These are phyloP conservation scores for Amaranthus tricolor DNA, from an alignment of 179 eudicot genomes.

Conservation along the genomic window DNA sequence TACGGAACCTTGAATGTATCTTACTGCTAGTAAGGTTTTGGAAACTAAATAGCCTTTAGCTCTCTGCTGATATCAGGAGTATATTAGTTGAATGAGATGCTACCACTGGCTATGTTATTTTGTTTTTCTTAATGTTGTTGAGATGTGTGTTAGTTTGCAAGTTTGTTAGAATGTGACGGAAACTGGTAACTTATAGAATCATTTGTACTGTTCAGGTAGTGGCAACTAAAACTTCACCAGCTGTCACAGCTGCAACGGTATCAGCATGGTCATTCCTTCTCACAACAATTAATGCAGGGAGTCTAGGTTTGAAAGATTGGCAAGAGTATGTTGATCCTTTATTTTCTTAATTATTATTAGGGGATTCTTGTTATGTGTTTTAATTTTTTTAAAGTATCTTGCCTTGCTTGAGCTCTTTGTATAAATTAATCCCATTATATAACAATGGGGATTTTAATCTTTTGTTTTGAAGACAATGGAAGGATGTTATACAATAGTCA, in stretches of 20 bases:
- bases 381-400: neutral
- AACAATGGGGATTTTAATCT: neutral
- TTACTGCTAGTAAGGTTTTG: neutral
- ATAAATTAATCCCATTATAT: neutral
- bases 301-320: conserved; percentile 62
- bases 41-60: neutral
- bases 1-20: neutral
- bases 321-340: conserved; percentile 55
- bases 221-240: conserved; percentile 63
- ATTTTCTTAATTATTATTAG: too few relatives aligned
- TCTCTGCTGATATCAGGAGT: neutral
- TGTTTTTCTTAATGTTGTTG: neutral
- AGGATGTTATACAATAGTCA: neutral
- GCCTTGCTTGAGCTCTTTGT: neutral
- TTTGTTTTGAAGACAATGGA: neutral
- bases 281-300: conserved; percentile 58
- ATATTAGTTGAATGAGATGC: neutral
- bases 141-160: neutral
- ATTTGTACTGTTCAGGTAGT: conserved; percentile 51
- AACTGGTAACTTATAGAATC: conserved; percentile 5
- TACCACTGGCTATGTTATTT: neutral
- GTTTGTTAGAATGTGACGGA: neutral
- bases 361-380: neutral
- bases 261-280: conserved; percentile 95
- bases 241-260: conserved; percentile 61